phyloP scores from a whole-genome alignment of 1,284 basidiomycete genomes.

The Boletellus deceptivus region DNA sequence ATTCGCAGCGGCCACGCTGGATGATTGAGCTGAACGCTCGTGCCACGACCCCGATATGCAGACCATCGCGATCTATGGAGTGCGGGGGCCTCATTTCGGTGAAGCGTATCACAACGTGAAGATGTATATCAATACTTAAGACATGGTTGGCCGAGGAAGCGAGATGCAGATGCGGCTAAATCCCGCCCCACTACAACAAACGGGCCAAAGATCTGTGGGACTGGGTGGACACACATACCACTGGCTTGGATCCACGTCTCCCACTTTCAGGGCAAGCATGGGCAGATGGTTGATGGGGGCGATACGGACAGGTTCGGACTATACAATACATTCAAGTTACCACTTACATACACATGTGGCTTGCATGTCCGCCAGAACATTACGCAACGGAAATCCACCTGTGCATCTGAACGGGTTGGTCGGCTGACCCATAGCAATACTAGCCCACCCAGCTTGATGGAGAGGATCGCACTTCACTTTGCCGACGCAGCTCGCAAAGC shows the following conservation, averaged over 20 bases:
- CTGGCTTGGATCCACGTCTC: too few relatives aligned
- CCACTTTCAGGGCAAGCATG: not conserved
- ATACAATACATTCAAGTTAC: not conserved
- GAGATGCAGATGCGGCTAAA: not conserved
- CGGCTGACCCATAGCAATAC: too few relatives aligned
- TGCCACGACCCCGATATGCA: not conserved
- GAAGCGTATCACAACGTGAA: not conserved
- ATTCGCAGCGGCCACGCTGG: not conserved
- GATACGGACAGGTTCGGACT: not conserved
- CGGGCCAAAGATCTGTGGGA: too few relatives aligned
- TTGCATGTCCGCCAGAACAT: not conserved
- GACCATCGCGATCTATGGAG: not conserved
- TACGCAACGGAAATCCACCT: not conserved
- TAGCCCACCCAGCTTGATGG: too few relatives aligned
- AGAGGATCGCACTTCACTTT: not conserved
- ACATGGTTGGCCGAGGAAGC: too few relatives aligned
- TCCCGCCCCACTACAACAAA: not conserved
- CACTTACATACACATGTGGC: not conserved
- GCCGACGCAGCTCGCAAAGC: conserved; percentile 7
- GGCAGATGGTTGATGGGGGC: not conserved
- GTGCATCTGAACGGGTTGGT: not conserved
- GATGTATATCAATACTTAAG: not conserved
- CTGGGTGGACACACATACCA: too few relatives aligned
- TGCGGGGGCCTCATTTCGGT: not conserved
- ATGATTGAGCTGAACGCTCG: conserved; percentile 2